Conservation (phyloP, 805 yeast genomes). For the Lachancea dasiensis region DNA sequence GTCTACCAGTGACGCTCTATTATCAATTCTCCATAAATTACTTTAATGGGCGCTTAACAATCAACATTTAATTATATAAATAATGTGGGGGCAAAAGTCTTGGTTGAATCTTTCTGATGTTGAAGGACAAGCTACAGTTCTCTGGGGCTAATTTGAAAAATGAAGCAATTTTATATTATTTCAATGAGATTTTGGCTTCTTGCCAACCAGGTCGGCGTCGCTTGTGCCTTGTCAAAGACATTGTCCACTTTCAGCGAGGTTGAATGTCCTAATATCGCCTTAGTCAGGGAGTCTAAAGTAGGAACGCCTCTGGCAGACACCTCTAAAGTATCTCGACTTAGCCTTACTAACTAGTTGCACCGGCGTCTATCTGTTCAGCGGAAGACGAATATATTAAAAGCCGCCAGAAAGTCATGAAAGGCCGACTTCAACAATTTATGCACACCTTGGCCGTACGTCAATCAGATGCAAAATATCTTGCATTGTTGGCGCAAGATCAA, state of each 20-base stretch:
- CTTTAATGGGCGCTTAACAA: slow-evolving; percentile 3
- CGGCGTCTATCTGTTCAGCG: slow-evolving; percentile 13
- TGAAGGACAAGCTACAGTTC: too few relatives aligned
- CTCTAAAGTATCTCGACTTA: not conserved
- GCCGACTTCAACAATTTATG: slow-evolving; percentile 29
- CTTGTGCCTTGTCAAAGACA: not conserved
- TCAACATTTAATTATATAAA: too few relatives aligned
- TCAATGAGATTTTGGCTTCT: too few relatives aligned
- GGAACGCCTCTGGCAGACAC: slow-evolving; percentile 1
- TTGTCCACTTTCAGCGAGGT: slow-evolving; percentile 15
- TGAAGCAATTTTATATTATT: too few relatives aligned
- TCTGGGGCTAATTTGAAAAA: too few relatives aligned
- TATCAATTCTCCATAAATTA: too few relatives aligned
- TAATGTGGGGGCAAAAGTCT: too few relatives aligned
- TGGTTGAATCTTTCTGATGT: too few relatives aligned
- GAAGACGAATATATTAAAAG: slow-evolving; percentile 19
- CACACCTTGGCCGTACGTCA: slow-evolving; percentile 31
- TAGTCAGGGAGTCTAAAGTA: slow-evolving; percentile 22
- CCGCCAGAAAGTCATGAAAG: slow-evolving; percentile 30
- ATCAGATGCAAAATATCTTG: slow-evolving; percentile 27
- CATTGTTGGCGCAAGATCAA: slow-evolving; percentile 24
- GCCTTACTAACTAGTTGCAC: not conserved
- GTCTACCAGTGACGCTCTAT: too few relatives aligned
- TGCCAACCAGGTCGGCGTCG: too few relatives aligned
- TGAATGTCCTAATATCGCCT: slow-evolving; percentile 24